Evolutionary conservation across 2,329 filamentous ascomycete species (phyloP).

Genomic region (Colletotrichum sp.): DNA sequence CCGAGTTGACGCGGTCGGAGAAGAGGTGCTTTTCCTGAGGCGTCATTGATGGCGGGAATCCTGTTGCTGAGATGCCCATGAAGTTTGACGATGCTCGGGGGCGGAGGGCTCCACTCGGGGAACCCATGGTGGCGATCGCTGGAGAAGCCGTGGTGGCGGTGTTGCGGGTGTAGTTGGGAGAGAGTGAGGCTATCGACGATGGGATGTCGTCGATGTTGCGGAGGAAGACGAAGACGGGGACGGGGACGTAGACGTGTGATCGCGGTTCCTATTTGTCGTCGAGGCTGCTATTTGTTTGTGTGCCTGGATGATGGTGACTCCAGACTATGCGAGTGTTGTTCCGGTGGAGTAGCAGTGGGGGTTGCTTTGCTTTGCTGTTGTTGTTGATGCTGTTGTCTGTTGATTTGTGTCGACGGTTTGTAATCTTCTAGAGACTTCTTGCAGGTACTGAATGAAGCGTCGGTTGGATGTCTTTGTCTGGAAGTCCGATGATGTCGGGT

Average conservation of each 20-base stretch:
- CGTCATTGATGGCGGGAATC: constrained; percentile 13
- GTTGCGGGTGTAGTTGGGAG: background rate
- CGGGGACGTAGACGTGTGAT: background rate
- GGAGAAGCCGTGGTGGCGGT: constrained; percentile 19
- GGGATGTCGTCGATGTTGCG: background rate
- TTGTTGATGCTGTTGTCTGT: background rate
- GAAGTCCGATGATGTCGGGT: background rate
- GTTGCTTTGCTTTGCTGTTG: background rate
- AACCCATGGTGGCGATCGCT: constrained; percentile 19
- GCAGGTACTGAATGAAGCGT: background rate
- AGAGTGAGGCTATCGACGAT: background rate
- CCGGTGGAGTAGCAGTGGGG: background rate
- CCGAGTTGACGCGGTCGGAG: constrained; percentile 9
- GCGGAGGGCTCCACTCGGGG: constrained; percentile 17
- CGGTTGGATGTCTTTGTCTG: background rate
- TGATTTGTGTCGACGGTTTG: background rate
- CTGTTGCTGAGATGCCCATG: constrained; percentile 12
- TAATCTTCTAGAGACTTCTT: background rate
- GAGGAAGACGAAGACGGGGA: background rate
- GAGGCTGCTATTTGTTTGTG: background rate
- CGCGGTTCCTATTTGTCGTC: background rate
- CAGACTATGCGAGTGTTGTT: background rate
- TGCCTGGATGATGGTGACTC: background rate
- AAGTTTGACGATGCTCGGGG: constrained; percentile 18
- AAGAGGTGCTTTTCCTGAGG: constrained; percentile 18